Evolutionary conservation across 495 filamentous ascomycete genomes (phyloP), one percentile per base, ranked within the genome.

Genomic region (Penicillium samsonianum): DNA sequence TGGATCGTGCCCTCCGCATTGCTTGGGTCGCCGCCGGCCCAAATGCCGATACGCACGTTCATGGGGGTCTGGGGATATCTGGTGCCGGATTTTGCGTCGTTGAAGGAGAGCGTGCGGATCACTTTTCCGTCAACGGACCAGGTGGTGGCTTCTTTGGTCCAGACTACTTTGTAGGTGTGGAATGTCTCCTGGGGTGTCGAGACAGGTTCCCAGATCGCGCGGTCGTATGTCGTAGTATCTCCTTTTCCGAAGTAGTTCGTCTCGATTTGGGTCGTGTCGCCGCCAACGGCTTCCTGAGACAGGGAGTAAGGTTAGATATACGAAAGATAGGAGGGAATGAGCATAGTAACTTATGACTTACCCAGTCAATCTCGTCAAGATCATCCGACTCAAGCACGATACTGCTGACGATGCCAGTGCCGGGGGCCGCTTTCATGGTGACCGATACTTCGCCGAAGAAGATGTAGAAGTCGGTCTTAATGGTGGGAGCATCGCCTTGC

Each of bases 331-430:
- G 16, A 47, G 5, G 16, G 33, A 35, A 16, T 35, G 22, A 7
- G 17, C 9, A 2, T n/a, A 16, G n/a, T n/a, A n/a, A n/a, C n/a
- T 9, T 10, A 1, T 25, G 6, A 45, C 86, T 84, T 70, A 90
- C 83, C 82, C 90, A 91, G 73, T 96, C 92, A 65, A 97, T 88
- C 74, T 97, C 92, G 71, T 97, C 92, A 14, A 96, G 80, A 60
- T 83, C 82, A 69, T 93, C 91, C 12, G 91, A 96, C 64, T 91
- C 84, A 47, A 96, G 72, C 10, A 96, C 89, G 49, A 92, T 79
- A 12, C 84, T 89, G 73, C 87, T 80, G 65, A 92, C 83, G 56
- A 94, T 84, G 59, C 90, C 90, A 20, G 73, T 75, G 17, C 90
- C 90, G 2, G 75, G 70, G 3, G 90, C 83, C 6, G 87, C 84